A percentile compares a stretch with the other conserved stretches of the same genome.
Conservation (phyloP, 306 rosid species). For the Luffa aegyptiaca region DNA sequence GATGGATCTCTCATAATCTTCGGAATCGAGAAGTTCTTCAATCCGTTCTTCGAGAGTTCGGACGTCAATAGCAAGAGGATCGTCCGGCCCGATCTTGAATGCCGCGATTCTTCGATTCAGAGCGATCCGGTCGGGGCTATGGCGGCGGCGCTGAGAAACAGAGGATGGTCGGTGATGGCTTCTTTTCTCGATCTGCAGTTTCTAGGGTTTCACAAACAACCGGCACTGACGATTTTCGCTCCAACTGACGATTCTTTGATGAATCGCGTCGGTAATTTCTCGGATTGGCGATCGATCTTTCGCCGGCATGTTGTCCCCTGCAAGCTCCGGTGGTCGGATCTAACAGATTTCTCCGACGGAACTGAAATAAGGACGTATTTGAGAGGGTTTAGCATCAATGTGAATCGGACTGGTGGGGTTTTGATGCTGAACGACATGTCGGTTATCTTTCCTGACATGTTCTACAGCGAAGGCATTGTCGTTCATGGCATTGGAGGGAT, state of each 20-base stretch:
- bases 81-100: not conserved
- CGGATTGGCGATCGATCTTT: slow-evolving; percentile 18
- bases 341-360: slow-evolving; percentile 23
- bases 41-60: slow-evolving; percentile 25
- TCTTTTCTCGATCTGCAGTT: slow-evolving; percentile 31
- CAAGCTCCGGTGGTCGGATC: slow-evolving; percentile 35
- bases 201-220: slow-evolving; percentile 11
- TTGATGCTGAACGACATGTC: slow-evolving; percentile 25
- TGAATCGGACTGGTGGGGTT: slow-evolving; percentile 13
- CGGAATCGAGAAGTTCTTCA: slow-evolving; percentile 23
- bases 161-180: slow-evolving; percentile 28
- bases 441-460: slow-evolving; percentile 32
- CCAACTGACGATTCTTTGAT: slow-evolving; percentile 22
- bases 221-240: slow-evolving; percentile 30
- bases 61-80: not conserved
- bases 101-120: not conserved
- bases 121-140: not conserved
- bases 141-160: slow-evolving; percentile 14
- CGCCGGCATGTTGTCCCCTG: slow-evolving; percentile 42
- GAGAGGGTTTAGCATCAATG: slow-evolving; percentile 23
- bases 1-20: slow-evolving; percentile 36
- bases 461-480: slow-evolving; percentile 23
- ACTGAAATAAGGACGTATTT: slow-evolving; percentile 22
- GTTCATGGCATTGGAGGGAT: slow-evolving; percentile 27
- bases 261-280: slow-evolving; percentile 8